Evolutionary conservation across 2,329 filamentous ascomycete species (phyloP).

Genomic region (Fusarium newnesense): DNA sequence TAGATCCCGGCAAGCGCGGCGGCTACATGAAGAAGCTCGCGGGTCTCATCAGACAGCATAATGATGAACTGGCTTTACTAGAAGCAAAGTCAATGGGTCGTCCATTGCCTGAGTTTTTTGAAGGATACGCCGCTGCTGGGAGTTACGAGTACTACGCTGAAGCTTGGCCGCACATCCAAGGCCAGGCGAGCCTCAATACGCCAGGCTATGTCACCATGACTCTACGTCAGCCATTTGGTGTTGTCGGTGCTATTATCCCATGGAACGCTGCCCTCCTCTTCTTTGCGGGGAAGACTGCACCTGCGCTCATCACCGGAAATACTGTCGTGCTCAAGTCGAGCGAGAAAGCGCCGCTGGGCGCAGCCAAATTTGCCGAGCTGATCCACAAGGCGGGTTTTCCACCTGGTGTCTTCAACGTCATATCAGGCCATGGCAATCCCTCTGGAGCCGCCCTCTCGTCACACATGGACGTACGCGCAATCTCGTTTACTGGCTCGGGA

Average conservation of each 20-base stretch:
- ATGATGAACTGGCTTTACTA: slow-evolving; percentile 53
- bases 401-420: slow-evolving; percentile 77
- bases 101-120: slow-evolving; percentile 24
- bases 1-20: slow-evolving; percentile 53
- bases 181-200: slow-evolving; percentile 58
- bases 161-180: slow-evolving; percentile 53
- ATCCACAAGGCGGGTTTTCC: slow-evolving; percentile 79
- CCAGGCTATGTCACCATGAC: slow-evolving; percentile 59
- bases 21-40: slow-evolving; percentile 58
- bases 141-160: slow-evolving; percentile 56
- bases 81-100: slow-evolving; percentile 37
- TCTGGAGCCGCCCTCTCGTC: slow-evolving; percentile 73
- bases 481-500: slow-evolving; percentile 82
- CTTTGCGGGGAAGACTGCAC: slow-evolving; percentile 53
- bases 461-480: slow-evolving; percentile 76
- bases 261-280: slow-evolving; percentile 65
- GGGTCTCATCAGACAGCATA: slow-evolving; percentile 52
- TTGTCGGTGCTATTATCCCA: slow-evolving; percentile 66
- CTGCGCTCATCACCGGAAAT: slow-evolving; percentile 33
- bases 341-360: slow-evolving; percentile 35
- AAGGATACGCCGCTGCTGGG: slow-evolving; percentile 52
- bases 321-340: slow-evolving; percentile 34
- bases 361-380: slow-evolving; percentile 57
- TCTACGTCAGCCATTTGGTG: slow-evolving; percentile 61
- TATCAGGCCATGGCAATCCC: slow-evolving; percentile 75